Base-by-base conservation (phyloP, 2,329 filamentous ascomycete genomes). In the Fusarium decemcellulare region DNA sequence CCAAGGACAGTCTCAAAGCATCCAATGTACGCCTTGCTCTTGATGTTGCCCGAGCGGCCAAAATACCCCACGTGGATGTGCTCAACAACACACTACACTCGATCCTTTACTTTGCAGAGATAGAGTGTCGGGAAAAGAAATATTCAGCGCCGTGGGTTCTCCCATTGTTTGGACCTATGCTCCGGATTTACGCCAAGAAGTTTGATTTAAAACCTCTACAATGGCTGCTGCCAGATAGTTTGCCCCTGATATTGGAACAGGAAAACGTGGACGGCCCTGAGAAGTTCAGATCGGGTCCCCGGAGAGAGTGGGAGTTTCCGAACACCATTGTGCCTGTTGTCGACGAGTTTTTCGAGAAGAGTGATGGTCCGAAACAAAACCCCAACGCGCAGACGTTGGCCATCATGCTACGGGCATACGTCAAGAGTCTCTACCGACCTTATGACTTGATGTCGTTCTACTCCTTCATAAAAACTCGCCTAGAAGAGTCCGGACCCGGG, bases 1-100 rank as follows among this genome's bases (percentile, higher is more conserved):
- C 92, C 54, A 93, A 93, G 70, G 76, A 77, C 5, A 83, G 83
- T 18, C 78, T 83, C 27, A 85, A 93, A 64, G 81, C 85, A 6
- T 77, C 82, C 4, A 84, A 85, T 29, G 82, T 94, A n/a, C 59
- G 66, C 15, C 72, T 72, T 34, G 74, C 79, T 2, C 65, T 81
- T 30, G 81, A 80, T 11, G 72, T 82, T 1, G 80, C 79, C 44
- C 81, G 82, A 34, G 84, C 92, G 46, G 83, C 91, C 53, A 77
- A 84, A 6, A 82, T 81, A 47, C 70, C 84, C 3, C 63, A 72
- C 15, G 69, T 76, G 4, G 74, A 78, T 16, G 74, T 82, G 15
- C 72, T 81, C 27, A 81, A 81, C 65, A 79, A 80, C 34, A 75
- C 72, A 0, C 77, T 91, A 23, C 85, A 90, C 71, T 77, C 83